Base-by-base conservation (phyloP, 805 yeast species). In the Metschnikowia proteae region DNA sequence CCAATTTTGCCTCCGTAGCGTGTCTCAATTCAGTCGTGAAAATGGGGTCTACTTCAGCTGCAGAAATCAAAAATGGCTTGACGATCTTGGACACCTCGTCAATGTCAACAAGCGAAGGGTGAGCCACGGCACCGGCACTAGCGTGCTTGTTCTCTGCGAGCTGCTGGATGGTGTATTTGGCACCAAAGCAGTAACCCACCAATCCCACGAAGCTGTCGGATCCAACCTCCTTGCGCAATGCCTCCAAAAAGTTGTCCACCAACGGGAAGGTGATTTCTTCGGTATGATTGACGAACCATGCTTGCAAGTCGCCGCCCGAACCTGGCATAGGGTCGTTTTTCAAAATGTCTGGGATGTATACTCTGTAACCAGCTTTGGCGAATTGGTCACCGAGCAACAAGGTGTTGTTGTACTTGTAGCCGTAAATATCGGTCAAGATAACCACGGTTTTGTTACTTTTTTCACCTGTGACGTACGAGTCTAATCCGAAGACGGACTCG, bases 171-270 rank as follows among this genome's bases (percentile, higher is more conserved):
- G 79, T 81, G 57, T 72, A 82, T 65, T 83, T 86, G 36, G 88
- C 96, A 63, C 97, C 97, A 55, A 74, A 89, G 69, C 97, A 89
- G 53, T 88, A 82, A 25, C 97, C 96, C 49, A 84, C 68, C 22
- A 80, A 79, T 38, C 78, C 82, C 23, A 84, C 51, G 55, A 73
- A 80, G 3, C 52, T 45, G 70, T 63, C 13, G 80, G 79, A n/a
- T 67, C 67, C 49, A 38, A 61, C 48, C 11, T 76, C 78, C 27
- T 62, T 58, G 51, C 70, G 77, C 48, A 85, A 65, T 6, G 60
- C 60, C 2, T 62, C 57, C 50, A 84, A 60, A 57, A 78, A 85
- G 4, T 64, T 65, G 33, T 75, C 75, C 38, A 81, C 76, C 38
- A 82, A 62, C 13, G 79, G 79, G 32, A 59, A 59, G 13, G 83